These are phyloP conservation scores for Phytomonas sp. DNA, from an alignment of 208 protist genomes.

Conservation along the genomic window DNA sequence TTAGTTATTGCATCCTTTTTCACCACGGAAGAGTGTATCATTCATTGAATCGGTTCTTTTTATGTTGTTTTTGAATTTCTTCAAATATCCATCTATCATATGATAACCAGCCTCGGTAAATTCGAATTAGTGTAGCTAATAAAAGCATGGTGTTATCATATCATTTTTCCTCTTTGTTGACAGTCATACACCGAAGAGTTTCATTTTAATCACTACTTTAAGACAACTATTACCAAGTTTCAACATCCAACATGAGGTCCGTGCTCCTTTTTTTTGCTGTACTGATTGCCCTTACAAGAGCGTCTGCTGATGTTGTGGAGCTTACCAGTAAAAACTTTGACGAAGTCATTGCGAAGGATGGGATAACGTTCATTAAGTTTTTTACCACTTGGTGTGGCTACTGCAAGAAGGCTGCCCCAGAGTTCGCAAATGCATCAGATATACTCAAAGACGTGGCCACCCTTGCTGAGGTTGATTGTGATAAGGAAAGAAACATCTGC, in stretches of 20 bases:
- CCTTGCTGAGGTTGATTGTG: constrained; percentile 83
- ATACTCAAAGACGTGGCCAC: constrained; percentile 34
- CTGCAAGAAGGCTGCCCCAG: constrained; percentile 90
- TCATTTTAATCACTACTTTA: constrained; percentile 2
- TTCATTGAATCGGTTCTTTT: background rate
- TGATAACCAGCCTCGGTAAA: background rate
- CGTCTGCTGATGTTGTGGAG: constrained; percentile 41
- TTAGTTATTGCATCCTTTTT: constrained; percentile 9
- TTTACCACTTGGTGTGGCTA: constrained; percentile 94
- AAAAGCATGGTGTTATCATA: constrained; percentile 6
- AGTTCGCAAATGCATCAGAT: constrained; percentile 68
- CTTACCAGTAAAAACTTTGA: constrained; percentile 64
- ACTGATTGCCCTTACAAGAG: background rate
- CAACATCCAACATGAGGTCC: background rate
- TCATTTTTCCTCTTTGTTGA: constrained; percentile 8
- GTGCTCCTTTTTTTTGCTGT: background rate
- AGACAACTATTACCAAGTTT: background rate
- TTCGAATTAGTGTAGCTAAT: background rate
- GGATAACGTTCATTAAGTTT: constrained; percentile 89
- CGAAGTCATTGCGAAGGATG: constrained; percentile 24
- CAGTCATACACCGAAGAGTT: constrained; percentile 1
- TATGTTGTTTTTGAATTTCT: constrained; percentile 11
- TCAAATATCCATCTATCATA: background rate
- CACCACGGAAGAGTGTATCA: background rate
- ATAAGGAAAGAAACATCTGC: constrained; percentile 46